Percentiles rank a stretch among this genome's conserved stretches.
phyloP scores from a whole-genome alignment of 371 early-diverging fungal species.

The Actinomucor elegans region DNA sequence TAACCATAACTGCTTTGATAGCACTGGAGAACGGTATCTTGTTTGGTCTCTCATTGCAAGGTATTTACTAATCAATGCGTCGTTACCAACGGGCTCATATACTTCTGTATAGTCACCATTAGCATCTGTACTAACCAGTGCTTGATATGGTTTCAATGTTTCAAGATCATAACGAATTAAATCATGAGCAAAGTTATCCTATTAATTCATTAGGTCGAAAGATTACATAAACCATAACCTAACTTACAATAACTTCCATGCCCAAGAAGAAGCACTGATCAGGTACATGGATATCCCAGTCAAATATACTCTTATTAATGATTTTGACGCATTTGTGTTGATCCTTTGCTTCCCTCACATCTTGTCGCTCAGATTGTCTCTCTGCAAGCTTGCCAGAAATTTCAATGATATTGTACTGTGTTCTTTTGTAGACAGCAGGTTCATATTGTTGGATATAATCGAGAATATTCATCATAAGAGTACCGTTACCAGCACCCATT shows the following conservation, averaged over 20 bases:
- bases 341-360: slow-evolving; percentile 26
- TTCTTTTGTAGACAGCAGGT: slow-evolving; percentile 73
- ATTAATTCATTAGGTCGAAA: neutral
- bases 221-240: neutral
- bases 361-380: slow-evolving; percentile 63
- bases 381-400: slow-evolving; percentile 74
- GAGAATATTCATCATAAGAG: slow-evolving; percentile 81
- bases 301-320: slow-evolving; percentile 83
- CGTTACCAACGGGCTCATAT: slow-evolving; percentile 69
- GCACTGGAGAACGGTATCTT: slow-evolving; percentile 63
- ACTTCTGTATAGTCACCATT: slow-evolving; percentile 77
- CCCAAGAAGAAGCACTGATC: slow-evolving; percentile 87
- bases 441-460: slow-evolving; percentile 74
- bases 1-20: slow-evolving; percentile 49
- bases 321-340: slow-evolving; percentile 61
- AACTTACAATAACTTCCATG: slow-evolving; percentile 79
- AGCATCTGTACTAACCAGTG: slow-evolving; percentile 72
- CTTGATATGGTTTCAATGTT: slow-evolving; percentile 71
- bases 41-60: slow-evolving; percentile 40
- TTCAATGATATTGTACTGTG: slow-evolving; percentile 85
- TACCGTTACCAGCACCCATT: slow-evolving; percentile 90
- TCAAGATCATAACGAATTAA: slow-evolving; percentile 77
- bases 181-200: slow-evolving; percentile 94
- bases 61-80: slow-evolving; percentile 70
- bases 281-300: slow-evolving; percentile 69